phyloP scores from a whole-genome alignment of 2,329 filamentous ascomycete species.

The Pestalotiopsis sp. region DNA sequence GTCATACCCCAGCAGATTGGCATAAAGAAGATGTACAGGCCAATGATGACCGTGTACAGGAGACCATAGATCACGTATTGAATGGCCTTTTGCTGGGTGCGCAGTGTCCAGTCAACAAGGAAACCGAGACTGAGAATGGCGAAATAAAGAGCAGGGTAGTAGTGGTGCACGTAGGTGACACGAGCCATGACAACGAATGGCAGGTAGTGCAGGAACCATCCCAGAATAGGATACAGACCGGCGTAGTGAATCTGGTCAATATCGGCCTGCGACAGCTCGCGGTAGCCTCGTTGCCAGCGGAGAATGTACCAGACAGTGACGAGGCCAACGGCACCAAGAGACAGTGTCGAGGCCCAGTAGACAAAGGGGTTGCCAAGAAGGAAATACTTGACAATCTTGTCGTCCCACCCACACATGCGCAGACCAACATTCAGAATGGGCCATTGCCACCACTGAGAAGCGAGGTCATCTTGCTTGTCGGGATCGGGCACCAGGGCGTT shows the following conservation, averaged over 20 bases:
- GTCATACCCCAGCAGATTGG: conserved; percentile 97
- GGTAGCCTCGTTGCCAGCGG: conserved; percentile 94
- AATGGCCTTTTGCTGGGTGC: conserved; percentile 61
- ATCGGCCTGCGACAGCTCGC: conserved; percentile 75
- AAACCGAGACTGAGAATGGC: conserved; percentile 90
- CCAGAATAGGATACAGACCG: conserved; percentile 85
- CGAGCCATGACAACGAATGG: conserved; percentile 97
- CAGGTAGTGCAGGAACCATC: conserved; percentile 95
- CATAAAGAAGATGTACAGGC: conserved; percentile 86
- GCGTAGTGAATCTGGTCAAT: conserved; percentile 95
- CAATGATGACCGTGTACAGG: conserved; percentile 74
- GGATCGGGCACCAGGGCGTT: conserved; percentile 96
- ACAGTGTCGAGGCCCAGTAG: conserved; percentile 90
- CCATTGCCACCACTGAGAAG: conserved; percentile 98
- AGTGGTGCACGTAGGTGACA: conserved; percentile 99
- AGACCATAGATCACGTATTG: conserved; percentile 70
- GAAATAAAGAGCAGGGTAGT: conserved; percentile 98
- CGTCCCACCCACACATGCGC: conserved; percentile 98
- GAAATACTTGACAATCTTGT: conserved; percentile 96
- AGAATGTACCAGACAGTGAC: conserved; percentile 82
- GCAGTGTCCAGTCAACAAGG: conserved; percentile 79
- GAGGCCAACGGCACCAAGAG: conserved; percentile 70
- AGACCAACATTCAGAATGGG: conserved; percentile 92
- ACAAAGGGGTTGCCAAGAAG: conserved; percentile 93
- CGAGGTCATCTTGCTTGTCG: conserved; percentile 97